Conservation (phyloP, 305 asterid genomes). For the Ilex paraguariensis region DNA sequence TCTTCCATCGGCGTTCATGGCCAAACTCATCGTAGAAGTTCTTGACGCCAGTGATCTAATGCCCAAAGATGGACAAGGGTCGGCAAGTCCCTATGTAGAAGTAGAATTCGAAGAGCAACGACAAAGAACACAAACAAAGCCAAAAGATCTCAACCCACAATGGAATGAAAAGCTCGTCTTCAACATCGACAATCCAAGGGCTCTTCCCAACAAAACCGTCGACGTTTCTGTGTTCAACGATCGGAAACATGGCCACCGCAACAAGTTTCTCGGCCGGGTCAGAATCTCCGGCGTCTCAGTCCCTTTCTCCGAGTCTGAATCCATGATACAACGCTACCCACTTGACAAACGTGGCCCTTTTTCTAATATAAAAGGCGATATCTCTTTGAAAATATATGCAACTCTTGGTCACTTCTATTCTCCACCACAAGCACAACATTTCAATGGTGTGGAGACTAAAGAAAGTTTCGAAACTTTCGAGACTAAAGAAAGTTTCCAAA, state of each 20-base stretch:
- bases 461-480: background rate
- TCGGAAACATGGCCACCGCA: conserved; percentile 50
- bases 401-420: conserved; percentile 11
- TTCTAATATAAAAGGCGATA: conserved; percentile 79
- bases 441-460: conserved; percentile 14
- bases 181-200: conserved; percentile 37
- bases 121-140: conserved; percentile 59
- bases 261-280: conserved; percentile 75
- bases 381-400: conserved; percentile 53
- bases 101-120: conserved; percentile 70
- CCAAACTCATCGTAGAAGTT: conserved; percentile 72
- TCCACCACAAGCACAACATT: conserved; percentile 16
- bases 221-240: conserved; percentile 69
- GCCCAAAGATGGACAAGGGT: conserved; percentile 93
- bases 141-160: conserved; percentile 61
- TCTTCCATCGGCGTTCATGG: conserved; percentile 34
- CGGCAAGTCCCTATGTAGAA: conserved; percentile 76
- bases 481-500: background rate
- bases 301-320: conserved; percentile 61
- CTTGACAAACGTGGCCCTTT: conserved; percentile 85
- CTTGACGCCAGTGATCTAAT: conserved; percentile 79
- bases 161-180: conserved; percentile 82
- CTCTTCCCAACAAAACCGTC: conserved; percentile 35
- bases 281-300: conserved; percentile 60
- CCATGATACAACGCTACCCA: conserved; percentile 68